Evolutionary conservation across 106 monocot genomes (phyloP), one percentile per base, ranked within the genome.

Genomic region (Chionographis japonica): DNA sequence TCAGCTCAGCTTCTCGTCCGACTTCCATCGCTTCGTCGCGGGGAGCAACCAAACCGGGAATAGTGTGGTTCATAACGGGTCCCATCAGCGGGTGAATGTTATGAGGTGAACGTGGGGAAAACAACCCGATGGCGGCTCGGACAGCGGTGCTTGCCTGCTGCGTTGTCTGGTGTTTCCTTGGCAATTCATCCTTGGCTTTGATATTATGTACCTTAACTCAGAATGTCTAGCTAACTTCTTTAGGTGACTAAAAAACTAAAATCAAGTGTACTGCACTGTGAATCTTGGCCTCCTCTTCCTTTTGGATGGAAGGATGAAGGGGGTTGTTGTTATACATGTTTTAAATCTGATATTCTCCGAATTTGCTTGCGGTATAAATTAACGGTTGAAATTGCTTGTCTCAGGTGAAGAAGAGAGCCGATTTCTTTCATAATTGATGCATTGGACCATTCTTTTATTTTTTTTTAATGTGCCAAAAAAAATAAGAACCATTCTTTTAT

Each of bases 171-270:
- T 9, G 70, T 66, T 71, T 62, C 71, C 66, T 39, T 53, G 82
- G 82, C 82, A 82, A 82, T 52, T 77, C 82, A 82, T 82, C 82
- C 82, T 82, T 82, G 82, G 82, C 82, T 82, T 77, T 60, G 51
- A 8, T 39, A 19, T 4, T 73, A 42, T 2, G 40, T 55, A 14
- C 52, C 35, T 62, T 66, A 27, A 27, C 27, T 27, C 27, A 27
- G 27, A 27, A 27, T 27, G 1, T 27, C 1, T 27, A 27, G 27
- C 27, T 27, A 27, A 27, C 27, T 27, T 27, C 27, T 36, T 58
- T 6, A 27, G 35, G 18, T 43, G 3, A 10, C 7, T 69, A 1
- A 27, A 27, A n/a, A 27, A 27, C 27, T 27, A 1, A 27, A 27
- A 27, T 27, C 27, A 27, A 27, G 27, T 27, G 27, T 27, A 27